Percentiles rank a stretch among this genome's conserved stretches.
These are phyloP conservation scores for Trypanosoma platydactyli DNA, from an alignment of 208 protist genomes.

Conservation along the genomic window DNA sequence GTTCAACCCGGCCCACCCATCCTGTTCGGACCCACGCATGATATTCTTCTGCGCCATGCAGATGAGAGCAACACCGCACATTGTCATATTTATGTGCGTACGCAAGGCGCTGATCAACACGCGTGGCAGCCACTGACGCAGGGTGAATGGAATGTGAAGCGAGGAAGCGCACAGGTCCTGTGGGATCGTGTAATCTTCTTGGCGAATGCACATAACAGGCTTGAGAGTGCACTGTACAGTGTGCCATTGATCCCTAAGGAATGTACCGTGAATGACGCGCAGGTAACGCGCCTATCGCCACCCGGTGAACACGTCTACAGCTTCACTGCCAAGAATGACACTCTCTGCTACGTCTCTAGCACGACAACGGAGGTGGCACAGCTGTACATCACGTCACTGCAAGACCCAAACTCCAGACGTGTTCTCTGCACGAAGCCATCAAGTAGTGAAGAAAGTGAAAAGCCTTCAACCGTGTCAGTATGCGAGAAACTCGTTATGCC, in stretches of 20 bases:
- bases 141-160: constrained; percentile 71
- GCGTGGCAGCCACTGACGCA: constrained; percentile 64
- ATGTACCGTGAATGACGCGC: constrained; percentile 2
- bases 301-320: constrained; percentile 54
- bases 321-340: constrained; percentile 37
- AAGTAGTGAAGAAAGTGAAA: background rate
- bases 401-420: constrained; percentile 1
- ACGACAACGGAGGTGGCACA: constrained; percentile 40
- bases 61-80: constrained; percentile 56
- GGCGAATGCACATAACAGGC: constrained; percentile 59
- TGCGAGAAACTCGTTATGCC: constrained; percentile 39
- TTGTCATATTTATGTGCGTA: constrained; percentile 60
- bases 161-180: constrained; percentile 30
- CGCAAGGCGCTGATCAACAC: constrained; percentile 5
- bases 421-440: background rate
- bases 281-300: constrained; percentile 45
- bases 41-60: constrained; percentile 62
- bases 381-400: constrained; percentile 39
- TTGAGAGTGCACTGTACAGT: constrained; percentile 55
- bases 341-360: constrained; percentile 58
- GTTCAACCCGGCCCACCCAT: constrained; percentile 45
- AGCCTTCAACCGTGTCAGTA: background rate
- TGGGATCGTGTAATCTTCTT: constrained; percentile 52
- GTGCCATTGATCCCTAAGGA: constrained; percentile 26
- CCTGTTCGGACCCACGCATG: constrained; percentile 44